Evolutionary conservation across 305 asterid species (phyloP).

Genomic region (Andrographis paniculata): DNA sequence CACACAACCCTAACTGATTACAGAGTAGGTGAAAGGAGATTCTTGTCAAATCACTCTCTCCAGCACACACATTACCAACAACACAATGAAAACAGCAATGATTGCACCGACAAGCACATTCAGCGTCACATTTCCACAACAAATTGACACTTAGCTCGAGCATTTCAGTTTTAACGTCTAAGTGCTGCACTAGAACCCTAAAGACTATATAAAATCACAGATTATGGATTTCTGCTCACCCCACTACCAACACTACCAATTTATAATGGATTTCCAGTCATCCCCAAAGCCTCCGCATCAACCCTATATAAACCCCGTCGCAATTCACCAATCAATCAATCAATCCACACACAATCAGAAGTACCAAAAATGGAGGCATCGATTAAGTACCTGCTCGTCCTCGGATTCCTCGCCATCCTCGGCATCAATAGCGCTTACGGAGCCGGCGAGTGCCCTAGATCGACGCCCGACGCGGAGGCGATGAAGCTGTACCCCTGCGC

Average conservation of each 20-base stretch:
- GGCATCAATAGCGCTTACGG: constrained; percentile 1
- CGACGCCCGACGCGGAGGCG: constrained; percentile 50
- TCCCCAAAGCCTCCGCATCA: background rate
- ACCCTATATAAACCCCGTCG: constrained; percentile 20
- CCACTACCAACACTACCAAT: constrained; percentile 28
- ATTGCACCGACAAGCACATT: constrained; percentile 6
- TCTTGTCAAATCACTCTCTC: constrained; percentile 8
- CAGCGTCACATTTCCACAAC: constrained; percentile 2
- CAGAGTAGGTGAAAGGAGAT: constrained; percentile 20
- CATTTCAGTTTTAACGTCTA: constrained; percentile 1
- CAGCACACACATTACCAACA: background rate
- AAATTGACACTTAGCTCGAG: constrained; percentile 14
- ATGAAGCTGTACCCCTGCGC: constrained; percentile 58
- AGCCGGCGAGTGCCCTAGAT: constrained; percentile 45
- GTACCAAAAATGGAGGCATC: constrained; percentile 21
- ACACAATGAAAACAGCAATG: background rate
- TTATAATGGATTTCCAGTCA: constrained; percentile 16
- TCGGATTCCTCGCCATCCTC: constrained; percentile 25
- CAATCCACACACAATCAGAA: background rate
- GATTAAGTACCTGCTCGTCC: constrained; percentile 25
- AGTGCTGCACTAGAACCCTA: constrained; percentile 24
- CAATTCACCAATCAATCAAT: background rate
- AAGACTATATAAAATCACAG: no score
- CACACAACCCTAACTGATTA: background rate
- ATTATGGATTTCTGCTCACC: constrained; percentile 18